Evolutionary conservation across 805 yeast genomes (phyloP).

Genomic region (Saccharomycopsis fermentans): DNA sequence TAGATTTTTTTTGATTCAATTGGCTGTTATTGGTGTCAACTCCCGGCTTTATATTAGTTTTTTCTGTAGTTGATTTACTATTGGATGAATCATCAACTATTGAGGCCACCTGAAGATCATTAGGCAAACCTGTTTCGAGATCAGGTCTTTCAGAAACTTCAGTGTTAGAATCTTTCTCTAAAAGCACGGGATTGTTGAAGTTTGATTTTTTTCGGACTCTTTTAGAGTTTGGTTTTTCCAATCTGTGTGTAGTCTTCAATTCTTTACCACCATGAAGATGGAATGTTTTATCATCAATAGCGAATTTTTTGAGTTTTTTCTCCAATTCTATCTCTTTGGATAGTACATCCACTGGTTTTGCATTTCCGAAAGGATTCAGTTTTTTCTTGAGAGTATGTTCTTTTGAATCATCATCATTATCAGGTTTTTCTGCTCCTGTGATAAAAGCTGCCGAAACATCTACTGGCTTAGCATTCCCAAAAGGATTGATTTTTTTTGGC

Average conservation of each 20-base stretch:
- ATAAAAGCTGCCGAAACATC: constrained; percentile 15
- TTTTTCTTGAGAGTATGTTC: constrained; percentile 18
- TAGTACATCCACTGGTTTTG: constrained; percentile 37
- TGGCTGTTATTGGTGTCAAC: too few relatives aligned
- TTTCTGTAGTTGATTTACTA: too few relatives aligned
- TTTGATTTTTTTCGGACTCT: background rate
- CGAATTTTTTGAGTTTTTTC: constrained; percentile 11
- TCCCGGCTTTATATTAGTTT: too few relatives aligned
- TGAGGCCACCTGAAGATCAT: too few relatives aligned
- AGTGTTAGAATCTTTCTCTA: too few relatives aligned
- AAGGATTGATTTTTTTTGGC: constrained; percentile 30
- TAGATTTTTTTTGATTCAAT: too few relatives aligned
- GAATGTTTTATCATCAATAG: constrained; percentile 17
- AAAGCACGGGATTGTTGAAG: background rate
- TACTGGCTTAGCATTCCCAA: constrained; percentile 39
- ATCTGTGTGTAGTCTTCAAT: background rate
- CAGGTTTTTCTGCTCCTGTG: background rate
- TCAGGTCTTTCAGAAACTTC: too few relatives aligned
- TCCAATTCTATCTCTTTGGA: constrained; percentile 33
- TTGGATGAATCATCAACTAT: too few relatives aligned
- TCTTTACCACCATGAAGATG: constrained; percentile 5
- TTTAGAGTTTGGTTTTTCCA: background rate
- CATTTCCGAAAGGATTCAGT: constrained; percentile 37
- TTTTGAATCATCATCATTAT: background rate
- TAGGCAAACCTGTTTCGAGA: too few relatives aligned